Evolutionary conservation across 179 eudicot species (phyloP), one percentile per base, ranked within the genome.

Genomic region (Silene noctiflora): DNA sequence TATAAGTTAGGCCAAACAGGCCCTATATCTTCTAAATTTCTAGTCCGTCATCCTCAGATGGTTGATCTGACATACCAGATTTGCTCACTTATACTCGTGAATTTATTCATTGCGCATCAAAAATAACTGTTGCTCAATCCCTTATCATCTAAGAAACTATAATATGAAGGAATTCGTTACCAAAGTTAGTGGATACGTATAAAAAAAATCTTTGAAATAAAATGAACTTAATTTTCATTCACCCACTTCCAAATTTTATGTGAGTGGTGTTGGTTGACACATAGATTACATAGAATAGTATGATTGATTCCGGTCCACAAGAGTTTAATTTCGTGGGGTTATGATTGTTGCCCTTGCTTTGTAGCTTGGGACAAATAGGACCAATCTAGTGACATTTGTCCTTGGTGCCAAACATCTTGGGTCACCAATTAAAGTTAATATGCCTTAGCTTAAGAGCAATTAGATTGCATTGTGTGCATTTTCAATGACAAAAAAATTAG

Each of bases 401-500:
- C 73, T 53, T 73, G 59, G 77, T 56, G 68, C 73, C 68, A 67
- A 73, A 78, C 81, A 78, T 73, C 9, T 78, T 73, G 81, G 81
- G 81, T 78, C 81, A 67, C 77, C 6, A 51, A 51, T 51, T 51
- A 35, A 67, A 25, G 31, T 27, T 55, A 20, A 48, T 62, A 48
- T 39, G 39, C n/a, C 72, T 33, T 35, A 12, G 61, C 48, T 63
- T 24, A 29, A 55, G 67, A 51, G 48, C 71, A 60, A 73, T 11
- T 73, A 58, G 65, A 67, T 72, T 67, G 11, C 24, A 39, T 51
- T 35, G 64, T 69, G 68, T n/a, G 17, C 75, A 67, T 73, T 67
- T 60, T 67, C 48, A 19, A 59, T 71, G 69, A 59, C 77, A 60
- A 67, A 21, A 76, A 69, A 76, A 44, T 19, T 22, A 68, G 29